Evolutionary conservation across 345 rosid genomes (phyloP).

Genomic region (Moricandia arvensis): DNA sequence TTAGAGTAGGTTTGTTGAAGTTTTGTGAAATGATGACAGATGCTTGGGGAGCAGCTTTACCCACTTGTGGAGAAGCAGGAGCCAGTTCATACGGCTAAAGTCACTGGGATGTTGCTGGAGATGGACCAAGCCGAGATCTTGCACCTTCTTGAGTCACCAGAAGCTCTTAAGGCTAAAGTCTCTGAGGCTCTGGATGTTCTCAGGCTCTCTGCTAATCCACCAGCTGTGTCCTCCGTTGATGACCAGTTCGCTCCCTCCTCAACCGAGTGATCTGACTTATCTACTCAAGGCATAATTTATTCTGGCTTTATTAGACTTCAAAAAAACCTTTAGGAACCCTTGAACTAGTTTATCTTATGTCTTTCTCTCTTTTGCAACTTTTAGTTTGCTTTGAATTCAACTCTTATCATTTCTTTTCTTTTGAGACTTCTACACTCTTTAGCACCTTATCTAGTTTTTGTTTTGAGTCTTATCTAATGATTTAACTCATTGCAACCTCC

Average conservation of each 20-base stretch:
- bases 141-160: conserved; percentile 69
- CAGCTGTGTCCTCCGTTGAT: conserved; percentile 31
- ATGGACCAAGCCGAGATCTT: conserved; percentile 75
- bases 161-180: conserved; percentile 65
- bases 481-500: background rate
- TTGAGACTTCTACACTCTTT: background rate
- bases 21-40: conserved; percentile 36
- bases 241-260: conserved; percentile 41
- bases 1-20: background rate
- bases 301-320: conserved; percentile 16
- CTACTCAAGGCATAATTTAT: background rate
- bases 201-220: conserved; percentile 31
- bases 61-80: conserved; percentile 62
- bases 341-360: background rate
- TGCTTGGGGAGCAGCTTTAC: conserved; percentile 73
- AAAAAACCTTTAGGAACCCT: conserved; percentile 10
- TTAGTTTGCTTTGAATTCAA: background rate
- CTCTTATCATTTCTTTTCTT: background rate
- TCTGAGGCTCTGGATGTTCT: conserved; percentile 69
- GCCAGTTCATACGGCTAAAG: conserved; percentile 56
- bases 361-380: conserved; percentile 1
- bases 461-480: background rate
- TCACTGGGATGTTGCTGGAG: conserved; percentile 79
- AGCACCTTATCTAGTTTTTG: background rate
- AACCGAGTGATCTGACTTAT: conserved; percentile 14